Evolutionary conservation across 2,329 filamentous ascomycete genomes (phyloP).

Genomic region (Monascus ruber): DNA sequence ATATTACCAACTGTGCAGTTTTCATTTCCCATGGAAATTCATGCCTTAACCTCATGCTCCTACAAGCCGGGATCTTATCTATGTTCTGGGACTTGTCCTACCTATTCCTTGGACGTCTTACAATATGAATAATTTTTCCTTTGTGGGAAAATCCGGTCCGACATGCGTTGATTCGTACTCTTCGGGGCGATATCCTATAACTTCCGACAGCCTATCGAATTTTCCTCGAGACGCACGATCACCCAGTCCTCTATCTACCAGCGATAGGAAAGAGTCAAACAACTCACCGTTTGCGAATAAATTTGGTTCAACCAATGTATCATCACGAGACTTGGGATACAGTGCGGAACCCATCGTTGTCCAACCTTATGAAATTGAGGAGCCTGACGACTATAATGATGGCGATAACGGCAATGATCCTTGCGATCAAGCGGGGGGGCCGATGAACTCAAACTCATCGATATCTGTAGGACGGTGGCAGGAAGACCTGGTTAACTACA

Average conservation of each 20-base stretch:
- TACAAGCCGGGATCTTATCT: background rate
- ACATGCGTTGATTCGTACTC: background rate
- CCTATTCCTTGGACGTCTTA: background rate
- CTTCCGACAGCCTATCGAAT: too few species aligned
- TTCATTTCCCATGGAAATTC: too few species aligned
- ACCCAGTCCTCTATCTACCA: too few species aligned
- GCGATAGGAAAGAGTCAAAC: background rate
- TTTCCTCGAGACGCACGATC: too few species aligned
- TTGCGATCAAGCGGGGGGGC: background rate
- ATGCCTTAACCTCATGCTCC: too few species aligned
- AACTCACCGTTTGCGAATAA: background rate
- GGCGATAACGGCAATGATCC: background rate
- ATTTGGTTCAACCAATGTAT: constrained; percentile 12
- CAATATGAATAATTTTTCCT: background rate
- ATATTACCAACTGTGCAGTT: too few species aligned
- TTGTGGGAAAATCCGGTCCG: background rate
- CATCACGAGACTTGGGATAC: constrained; percentile 18
- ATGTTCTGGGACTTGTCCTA: background rate
- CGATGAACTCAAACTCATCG: constrained; percentile 8
- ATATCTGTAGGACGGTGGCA: constrained; percentile 19
- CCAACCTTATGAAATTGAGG: constrained; percentile 29
- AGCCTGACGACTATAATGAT: constrained; percentile 17
- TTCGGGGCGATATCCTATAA: background rate
- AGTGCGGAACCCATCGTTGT: constrained; percentile 20
- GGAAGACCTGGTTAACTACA: constrained; percentile 22